These are phyloP conservation scores for Talaromyces sp. DNA, from an alignment of 2,329 filamentous ascomycete species.

Conservation along the genomic window DNA sequence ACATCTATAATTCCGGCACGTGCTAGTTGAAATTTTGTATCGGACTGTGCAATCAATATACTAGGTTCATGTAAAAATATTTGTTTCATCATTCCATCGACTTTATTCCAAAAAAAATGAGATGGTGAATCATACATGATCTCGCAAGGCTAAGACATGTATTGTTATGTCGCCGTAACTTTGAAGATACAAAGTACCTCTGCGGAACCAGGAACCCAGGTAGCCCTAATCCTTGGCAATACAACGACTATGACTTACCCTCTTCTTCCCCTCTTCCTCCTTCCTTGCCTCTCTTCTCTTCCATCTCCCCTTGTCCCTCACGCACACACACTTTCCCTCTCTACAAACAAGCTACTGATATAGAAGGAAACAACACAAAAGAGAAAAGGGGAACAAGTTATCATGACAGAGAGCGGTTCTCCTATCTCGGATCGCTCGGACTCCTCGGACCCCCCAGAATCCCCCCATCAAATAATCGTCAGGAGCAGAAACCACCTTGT, in stretches of 20 bases:
- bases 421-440: background rate
- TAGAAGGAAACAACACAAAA: background rate
- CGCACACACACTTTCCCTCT: background rate
- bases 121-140: background rate
- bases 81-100: background rate
- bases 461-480: background rate
- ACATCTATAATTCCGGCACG: background rate
- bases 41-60: background rate
- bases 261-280: too few species aligned
- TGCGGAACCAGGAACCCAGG: too few species aligned
- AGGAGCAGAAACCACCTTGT: background rate
- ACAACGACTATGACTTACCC: too few species aligned
- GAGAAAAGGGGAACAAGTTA: background rate
- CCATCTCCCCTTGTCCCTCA: too few species aligned
- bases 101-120: background rate
- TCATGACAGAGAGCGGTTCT: background rate
- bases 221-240: background rate
- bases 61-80: conserved; percentile 43
- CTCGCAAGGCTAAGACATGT: too few species aligned
- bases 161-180: background rate
- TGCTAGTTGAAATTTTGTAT: background rate
- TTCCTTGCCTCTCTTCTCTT: too few species aligned
- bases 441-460: background rate
- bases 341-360: background rate
- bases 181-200: too few species aligned